A percentile compares a stretch with the other conserved stretches of the same genome.
phyloP scores from a whole-genome alignment of 257 asterid species.

The Eustoma russellianum region DNA sequence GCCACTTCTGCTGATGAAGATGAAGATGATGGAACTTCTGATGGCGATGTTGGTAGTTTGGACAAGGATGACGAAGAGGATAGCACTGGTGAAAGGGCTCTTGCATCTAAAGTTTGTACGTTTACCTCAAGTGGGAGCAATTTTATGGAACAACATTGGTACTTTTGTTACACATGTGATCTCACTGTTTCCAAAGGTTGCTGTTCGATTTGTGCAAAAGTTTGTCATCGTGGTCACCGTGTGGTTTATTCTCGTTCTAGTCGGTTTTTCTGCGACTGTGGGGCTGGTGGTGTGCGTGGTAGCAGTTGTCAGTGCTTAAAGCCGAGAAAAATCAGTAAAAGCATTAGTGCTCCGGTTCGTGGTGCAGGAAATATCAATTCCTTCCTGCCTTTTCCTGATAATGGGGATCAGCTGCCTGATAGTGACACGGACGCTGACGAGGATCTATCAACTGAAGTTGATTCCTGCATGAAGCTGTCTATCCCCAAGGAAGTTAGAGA shows the following conservation, averaged over 20 bases:
- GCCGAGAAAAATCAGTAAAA: constrained; percentile 81
- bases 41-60: constrained; percentile 90
- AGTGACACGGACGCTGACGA: constrained; percentile 92
- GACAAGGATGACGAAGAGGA: constrained; percentile 97
- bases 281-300: constrained; percentile 98
- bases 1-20: constrained; percentile 95
- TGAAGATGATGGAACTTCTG: constrained; percentile 99
- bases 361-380: constrained; percentile 59
- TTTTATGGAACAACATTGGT: constrained; percentile 99
- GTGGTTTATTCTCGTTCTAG: constrained; percentile 98
- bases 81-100: constrained; percentile 75
- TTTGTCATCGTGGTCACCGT: constrained; percentile 99
- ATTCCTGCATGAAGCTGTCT: constrained; percentile 49
- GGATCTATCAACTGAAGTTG: constrained; percentile 56
- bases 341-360: constrained; percentile 45
- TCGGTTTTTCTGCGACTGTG: constrained; percentile 98
- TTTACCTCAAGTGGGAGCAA: constrained; percentile 99
- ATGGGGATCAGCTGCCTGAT: constrained; percentile 79
- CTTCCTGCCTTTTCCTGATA: constrained; percentile 72
- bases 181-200: constrained; percentile 96
- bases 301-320: constrained; percentile 95
- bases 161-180: constrained; percentile 97
- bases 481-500: constrained; percentile 75
- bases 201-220: constrained; percentile 98
- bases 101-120: constrained; percentile 95